These are phyloP conservation scores for Mycena rebaudengoi DNA, from an alignment of 768 basidiomycete genomes.

Conservation along the genomic window DNA sequence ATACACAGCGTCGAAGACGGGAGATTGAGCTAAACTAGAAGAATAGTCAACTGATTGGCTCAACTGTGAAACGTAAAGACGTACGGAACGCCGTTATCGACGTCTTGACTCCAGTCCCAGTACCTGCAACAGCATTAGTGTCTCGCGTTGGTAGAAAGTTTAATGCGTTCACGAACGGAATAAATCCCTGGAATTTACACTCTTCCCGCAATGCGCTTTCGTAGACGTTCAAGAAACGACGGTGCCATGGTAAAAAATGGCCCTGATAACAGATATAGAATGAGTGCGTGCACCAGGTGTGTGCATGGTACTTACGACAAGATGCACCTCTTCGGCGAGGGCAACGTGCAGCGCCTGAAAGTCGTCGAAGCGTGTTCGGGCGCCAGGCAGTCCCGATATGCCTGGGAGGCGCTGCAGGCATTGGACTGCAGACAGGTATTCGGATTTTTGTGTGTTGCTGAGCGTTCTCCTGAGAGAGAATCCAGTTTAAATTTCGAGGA, in stretches of 20 bases:
- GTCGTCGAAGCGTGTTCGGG: slow-evolving; percentile 48
- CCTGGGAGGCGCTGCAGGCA: slow-evolving; percentile 44
- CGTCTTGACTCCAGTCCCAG: slow-evolving; percentile 52
- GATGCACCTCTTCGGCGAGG: slow-evolving; percentile 39
- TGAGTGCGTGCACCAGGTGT: not conserved
- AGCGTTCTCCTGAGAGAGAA: slow-evolving; percentile 37
- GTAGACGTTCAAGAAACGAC: slow-evolving; percentile 39
- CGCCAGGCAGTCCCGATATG: slow-evolving; percentile 26
- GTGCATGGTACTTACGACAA: slow-evolving; percentile 37
- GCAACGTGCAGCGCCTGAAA: slow-evolving; percentile 47
- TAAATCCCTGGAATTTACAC: slow-evolving; percentile 45
- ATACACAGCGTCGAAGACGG: slow-evolving; percentile 44
- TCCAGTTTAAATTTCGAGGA: not conserved
- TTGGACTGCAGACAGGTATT: slow-evolving; percentile 37
- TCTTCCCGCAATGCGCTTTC: slow-evolving; percentile 44
- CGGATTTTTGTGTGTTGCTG: slow-evolving; percentile 32
- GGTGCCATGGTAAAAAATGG: slow-evolving; percentile 49
- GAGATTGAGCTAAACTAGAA: slow-evolving; percentile 40
- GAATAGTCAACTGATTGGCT: not conserved
- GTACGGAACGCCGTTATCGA: slow-evolving; percentile 34
- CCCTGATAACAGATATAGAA: slow-evolving; percentile 36
- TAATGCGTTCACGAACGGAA: slow-evolving; percentile 35
- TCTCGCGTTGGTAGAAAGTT: not conserved
- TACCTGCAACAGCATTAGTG: slow-evolving; percentile 34
- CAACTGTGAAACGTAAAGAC: not conserved